Percentiles rank a stretch among this genome's conserved stretches.
Evolutionary conservation across 805 yeast genomes (phyloP).

Genomic region (Vanderwaltozyma verrucispora): DNA sequence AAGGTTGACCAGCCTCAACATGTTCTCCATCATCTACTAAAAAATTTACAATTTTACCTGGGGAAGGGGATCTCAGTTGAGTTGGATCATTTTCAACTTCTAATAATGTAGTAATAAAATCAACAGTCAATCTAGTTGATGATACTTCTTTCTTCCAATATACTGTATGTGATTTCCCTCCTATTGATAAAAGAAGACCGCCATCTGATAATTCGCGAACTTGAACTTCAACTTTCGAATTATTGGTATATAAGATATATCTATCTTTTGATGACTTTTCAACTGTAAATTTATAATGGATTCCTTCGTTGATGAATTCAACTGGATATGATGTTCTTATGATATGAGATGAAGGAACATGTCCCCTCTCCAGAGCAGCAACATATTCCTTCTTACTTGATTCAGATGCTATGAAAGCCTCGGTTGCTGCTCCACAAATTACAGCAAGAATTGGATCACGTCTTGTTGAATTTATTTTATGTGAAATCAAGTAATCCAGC

Average conservation of each 20-base stretch:
- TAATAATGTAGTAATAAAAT: constrained; percentile 85
- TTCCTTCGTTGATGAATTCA: constrained; percentile 92
- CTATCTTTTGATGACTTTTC: constrained; percentile 81
- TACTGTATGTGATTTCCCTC: constrained; percentile 87
- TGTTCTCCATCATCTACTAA: constrained; percentile 95
- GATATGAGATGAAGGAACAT: constrained; percentile 73
- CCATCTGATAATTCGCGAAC: constrained; percentile 90
- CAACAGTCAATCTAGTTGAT: constrained; percentile 90
- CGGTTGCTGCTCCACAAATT: constrained; percentile 93
- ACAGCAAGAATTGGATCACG: constrained; percentile 89
- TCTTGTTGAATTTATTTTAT: constrained; percentile 91
- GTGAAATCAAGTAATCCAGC: constrained; percentile 92
- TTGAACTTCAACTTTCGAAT: constrained; percentile 79
- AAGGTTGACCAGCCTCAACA: constrained; percentile 81
- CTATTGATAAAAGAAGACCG: constrained; percentile 77
- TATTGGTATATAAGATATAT: constrained; percentile 86
- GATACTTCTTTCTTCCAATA: constrained; percentile 98
- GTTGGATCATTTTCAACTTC: constrained; percentile 98
- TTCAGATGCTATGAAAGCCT: constrained; percentile 74
- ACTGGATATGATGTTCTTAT: constrained; percentile 83
- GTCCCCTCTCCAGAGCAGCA: constrained; percentile 81
- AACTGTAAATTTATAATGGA: constrained; percentile 87
- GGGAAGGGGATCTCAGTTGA: constrained; percentile 96
- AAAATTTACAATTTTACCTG: constrained; percentile 92
- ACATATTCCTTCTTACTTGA: constrained; percentile 60